These are phyloP conservation scores for Cladosporium sp. DNA, from an alignment of 2,329 filamentous ascomycete species.

Conservation along the genomic window DNA sequence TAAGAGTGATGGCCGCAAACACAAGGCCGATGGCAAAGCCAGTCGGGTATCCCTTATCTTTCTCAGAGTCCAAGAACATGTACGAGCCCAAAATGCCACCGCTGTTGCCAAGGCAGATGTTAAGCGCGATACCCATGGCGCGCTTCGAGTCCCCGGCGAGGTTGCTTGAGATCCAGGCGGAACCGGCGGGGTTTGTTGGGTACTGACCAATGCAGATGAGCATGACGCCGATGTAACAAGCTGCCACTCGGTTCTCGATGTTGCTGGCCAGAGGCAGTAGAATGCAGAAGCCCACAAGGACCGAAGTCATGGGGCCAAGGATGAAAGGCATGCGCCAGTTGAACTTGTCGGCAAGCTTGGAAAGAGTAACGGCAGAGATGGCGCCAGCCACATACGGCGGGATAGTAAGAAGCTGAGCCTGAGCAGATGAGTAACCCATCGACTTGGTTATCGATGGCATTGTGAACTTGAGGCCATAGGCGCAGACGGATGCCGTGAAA, in stretches of 20 bases:
- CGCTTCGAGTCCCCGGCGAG: conserved; percentile 37
- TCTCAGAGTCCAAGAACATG: conserved; percentile 40
- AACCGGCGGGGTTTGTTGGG: conserved; percentile 30
- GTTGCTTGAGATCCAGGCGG: conserved; percentile 35
- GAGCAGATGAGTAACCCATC: conserved; percentile 22
- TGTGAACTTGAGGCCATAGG: conserved; percentile 41
- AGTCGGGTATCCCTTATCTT: conserved; percentile 37
- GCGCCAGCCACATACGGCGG: conserved; percentile 36
- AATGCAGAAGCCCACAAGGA: conserved; percentile 27
- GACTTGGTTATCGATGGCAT: conserved; percentile 60
- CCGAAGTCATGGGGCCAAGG: conserved; percentile 25
- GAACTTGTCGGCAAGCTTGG: conserved; percentile 58
- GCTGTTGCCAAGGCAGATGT: conserved; percentile 42
- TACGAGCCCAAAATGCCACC: conserved; percentile 44
- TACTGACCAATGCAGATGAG: conserved; percentile 28
- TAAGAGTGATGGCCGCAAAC: conserved; percentile 22
- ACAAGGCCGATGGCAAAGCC: conserved; percentile 37
- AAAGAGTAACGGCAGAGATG: conserved; percentile 37
- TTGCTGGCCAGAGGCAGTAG: conserved; percentile 25
- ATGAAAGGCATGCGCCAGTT: conserved; percentile 62
- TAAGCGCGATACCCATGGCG: conserved; percentile 43
- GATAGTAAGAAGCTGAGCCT: conserved; percentile 32
- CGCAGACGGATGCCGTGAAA: conserved; percentile 25
- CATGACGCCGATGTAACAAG: conserved; percentile 35
- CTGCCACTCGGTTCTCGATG: conserved; percentile 43